These are phyloP conservation scores for Pseudognaphalium luteoalbum DNA, from an alignment of 129 eudicot species.

Conservation along the genomic window DNA sequence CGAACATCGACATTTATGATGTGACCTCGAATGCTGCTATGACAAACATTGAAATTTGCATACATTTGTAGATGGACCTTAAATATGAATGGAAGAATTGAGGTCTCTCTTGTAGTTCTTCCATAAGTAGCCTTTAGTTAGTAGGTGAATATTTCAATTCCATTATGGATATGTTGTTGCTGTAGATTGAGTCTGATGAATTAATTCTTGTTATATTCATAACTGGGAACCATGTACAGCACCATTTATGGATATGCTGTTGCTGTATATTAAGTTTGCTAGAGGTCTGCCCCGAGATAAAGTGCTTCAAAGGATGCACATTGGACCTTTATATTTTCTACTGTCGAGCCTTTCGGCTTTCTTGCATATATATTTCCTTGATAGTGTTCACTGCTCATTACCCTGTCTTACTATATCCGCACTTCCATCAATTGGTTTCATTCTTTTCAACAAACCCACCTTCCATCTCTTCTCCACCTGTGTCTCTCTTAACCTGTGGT, in stretches of 20 bases:
- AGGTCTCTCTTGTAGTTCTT: background rate
- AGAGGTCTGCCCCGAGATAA: background rate
- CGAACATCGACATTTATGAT: slow-evolving; percentile 2
- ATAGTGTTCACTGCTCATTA: background rate
- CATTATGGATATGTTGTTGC: background rate
- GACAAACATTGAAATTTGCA: too few relatives aligned
- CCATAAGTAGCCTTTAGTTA: background rate
- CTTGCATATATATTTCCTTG: background rate
- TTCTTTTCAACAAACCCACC: too few relatives aligned
- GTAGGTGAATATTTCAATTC: background rate
- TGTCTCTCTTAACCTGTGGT: too few relatives aligned
- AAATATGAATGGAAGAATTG: background rate
- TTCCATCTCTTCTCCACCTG: too few relatives aligned
- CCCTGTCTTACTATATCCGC: too few relatives aligned
- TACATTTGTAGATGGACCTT: background rate
- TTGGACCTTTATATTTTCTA: background rate
- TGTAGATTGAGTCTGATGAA: slow-evolving; percentile 18
- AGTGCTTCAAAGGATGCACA: background rate
- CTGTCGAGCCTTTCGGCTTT: background rate
- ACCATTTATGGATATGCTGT: background rate
- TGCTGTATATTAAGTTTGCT: background rate
- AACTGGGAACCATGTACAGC: slow-evolving; percentile 2
- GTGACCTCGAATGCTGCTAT: background rate
- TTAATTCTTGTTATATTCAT: background rate
- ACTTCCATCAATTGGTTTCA: too few relatives aligned